A percentile compares a stretch with the other conserved stretches of the same genome.
Conservation (phyloP, 176 grass and related monocot species). For the Areca catechu region DNA sequence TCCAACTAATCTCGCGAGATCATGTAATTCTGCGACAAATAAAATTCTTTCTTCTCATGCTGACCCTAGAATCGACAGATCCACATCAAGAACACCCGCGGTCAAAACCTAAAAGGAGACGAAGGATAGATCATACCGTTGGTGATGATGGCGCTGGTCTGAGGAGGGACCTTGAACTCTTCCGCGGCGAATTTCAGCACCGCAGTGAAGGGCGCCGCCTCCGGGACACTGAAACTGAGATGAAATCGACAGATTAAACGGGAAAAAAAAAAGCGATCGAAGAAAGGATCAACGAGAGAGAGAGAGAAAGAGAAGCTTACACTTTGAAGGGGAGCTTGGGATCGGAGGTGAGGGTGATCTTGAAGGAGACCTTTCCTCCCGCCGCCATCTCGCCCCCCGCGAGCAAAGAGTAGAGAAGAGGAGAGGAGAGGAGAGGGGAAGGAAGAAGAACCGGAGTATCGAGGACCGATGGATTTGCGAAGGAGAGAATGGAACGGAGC, state of each 20-base stretch:
- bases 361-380: slow-evolving; percentile 96
- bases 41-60: no score
- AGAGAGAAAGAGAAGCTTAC: slow-evolving; percentile 20
- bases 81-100: no score
- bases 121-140: slow-evolving; percentile 39
- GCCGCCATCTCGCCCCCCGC: slow-evolving; percentile 11
- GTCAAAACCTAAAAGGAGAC: no score
- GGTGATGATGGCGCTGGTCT: slow-evolving; percentile 99
- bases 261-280: background rate
- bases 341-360: slow-evolving; percentile 95
- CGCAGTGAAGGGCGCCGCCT: slow-evolving; percentile 94
- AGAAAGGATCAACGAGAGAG: background rate
- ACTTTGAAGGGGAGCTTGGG: slow-evolving; percentile 99
- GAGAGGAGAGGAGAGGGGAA: background rate
- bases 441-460: background rate
- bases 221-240: slow-evolving; percentile 92
- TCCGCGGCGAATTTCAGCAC: slow-evolving; percentile 94
- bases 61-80: no score
- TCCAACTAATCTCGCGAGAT: no score
- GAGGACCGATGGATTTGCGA: background rate
- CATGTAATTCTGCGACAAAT: no score
- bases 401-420: background rate
- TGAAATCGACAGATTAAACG: slow-evolving; percentile 14
- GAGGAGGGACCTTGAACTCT: slow-evolving; percentile 97
- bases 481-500: no score